Evolutionary conservation across 2,329 filamentous ascomycete species (phyloP), one percentile per base, ranked within the genome.

Genomic region (Colletotrichum acutatum): DNA sequence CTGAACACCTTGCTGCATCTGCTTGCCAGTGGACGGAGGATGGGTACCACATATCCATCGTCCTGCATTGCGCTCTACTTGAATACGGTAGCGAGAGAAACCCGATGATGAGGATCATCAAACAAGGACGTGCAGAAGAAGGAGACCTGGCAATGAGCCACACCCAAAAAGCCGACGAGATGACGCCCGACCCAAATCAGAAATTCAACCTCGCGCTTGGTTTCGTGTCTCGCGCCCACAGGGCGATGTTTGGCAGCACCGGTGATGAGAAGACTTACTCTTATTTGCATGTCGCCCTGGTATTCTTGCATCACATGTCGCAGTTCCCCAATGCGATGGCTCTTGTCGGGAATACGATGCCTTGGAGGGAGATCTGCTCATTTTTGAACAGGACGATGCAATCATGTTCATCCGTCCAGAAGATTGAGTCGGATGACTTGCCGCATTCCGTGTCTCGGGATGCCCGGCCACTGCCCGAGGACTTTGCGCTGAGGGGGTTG

Each of bases 211-310:
- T 42, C n/a, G 85, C 85, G 0, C 82, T 82, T 22, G 68, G 76
- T 0, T 82, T 92, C 46, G 82, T 83, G 1, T 81, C 83, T 42
- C 78, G 82, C 2, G 89, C 85, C 0, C 84, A 88, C 52, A 75
- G 80, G 3, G 78, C 89, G 1, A 84, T 89, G 1, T 83, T 91
- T 8, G 79, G 81, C 2, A 85, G 90, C 0, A 84, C 86, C 32
- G 87, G 86, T 0, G 90, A 93, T 57, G 82, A 85, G 3, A 90
- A 91, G 73, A 87, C 90, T 3, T 82, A 93, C 2, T 87, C 91
- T 0, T 93, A 90, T 77, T 77, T 92, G 0, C 91, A 94, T 75
- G 86, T 90, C 0, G 86, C 87, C 9, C 81, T 94, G 34, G 87
- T 89, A 0, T 93, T 92, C 76, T 77, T 93, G 9, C 77, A 81